phyloP scores from a whole-genome alignment of 108 stramenopile genomes.

The Conticribra weissflogii region DNA sequence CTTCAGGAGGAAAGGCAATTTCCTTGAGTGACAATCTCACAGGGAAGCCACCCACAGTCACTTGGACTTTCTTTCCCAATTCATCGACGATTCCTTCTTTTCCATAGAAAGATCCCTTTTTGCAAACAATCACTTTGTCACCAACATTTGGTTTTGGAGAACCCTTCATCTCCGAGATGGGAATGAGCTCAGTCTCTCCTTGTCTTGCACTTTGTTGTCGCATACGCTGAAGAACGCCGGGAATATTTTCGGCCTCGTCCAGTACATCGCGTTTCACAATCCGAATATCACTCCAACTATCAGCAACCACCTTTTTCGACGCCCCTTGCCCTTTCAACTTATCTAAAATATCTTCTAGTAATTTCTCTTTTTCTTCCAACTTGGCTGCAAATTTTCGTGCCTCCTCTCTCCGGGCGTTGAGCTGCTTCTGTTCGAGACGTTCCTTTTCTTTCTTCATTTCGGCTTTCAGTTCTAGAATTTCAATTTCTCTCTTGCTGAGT shows the following conservation, averaged over 20 bases:
- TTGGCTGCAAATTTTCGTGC: conserved; percentile 81
- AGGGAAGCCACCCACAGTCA: conserved; percentile 61
- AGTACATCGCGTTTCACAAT: conserved; percentile 83
- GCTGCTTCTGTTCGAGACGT: conserved; percentile 68
- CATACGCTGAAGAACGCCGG: conserved; percentile 57
- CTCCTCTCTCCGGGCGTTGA: conserved; percentile 76
- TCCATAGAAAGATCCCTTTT: conserved; percentile 63
- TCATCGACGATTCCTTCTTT: conserved; percentile 65
- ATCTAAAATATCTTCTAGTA: conserved; percentile 84
- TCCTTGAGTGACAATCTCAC: conserved; percentile 69
- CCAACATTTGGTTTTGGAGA: conserved; percentile 56
- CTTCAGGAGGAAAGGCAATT: conserved; percentile 52
- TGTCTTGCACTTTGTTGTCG: conserved; percentile 41
- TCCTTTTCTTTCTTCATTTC: conserved; percentile 74
- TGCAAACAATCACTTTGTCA: conserved; percentile 74
- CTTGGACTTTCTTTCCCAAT: conserved; percentile 65
- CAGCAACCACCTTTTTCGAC: conserved; percentile 79
- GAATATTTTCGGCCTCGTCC: conserved; percentile 74
- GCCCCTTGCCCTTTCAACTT: conserved; percentile 77
- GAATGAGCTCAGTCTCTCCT: conserved; percentile 63
- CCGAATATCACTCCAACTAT: conserved; percentile 88
- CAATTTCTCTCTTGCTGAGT: conserved; percentile 67
- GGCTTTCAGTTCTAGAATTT: conserved; percentile 70
- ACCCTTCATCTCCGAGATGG: conserved; percentile 70
- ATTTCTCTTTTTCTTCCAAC: conserved; percentile 88